Evolutionary conservation across 768 basidiomycete species (phyloP).

Genomic region (Russula sp.): DNA sequence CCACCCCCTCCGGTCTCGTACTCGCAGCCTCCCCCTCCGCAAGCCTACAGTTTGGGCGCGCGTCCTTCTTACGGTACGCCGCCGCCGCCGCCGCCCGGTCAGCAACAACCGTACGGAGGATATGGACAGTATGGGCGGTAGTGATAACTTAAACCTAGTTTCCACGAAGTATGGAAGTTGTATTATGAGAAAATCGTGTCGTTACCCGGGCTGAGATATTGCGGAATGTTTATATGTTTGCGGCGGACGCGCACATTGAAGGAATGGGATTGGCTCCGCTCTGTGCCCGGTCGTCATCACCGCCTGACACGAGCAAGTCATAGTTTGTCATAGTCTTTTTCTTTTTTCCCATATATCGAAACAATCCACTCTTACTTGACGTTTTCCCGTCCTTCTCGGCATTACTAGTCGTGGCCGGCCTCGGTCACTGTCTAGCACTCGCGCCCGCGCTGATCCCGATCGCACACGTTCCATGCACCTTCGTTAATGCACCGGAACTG

Average conservation of each 20-base stretch:
- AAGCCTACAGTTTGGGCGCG: conserved; percentile 12
- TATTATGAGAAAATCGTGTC: conserved; percentile 10
- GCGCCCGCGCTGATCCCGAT: background rate
- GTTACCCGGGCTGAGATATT: background rate
- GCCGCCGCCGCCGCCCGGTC: conserved; percentile 27
- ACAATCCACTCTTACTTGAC: background rate
- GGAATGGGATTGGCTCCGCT: background rate
- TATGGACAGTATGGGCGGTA: conserved; percentile 33
- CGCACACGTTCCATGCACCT: background rate
- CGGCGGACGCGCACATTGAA: background rate
- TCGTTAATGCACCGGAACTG: background rate
- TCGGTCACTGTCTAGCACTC: background rate
- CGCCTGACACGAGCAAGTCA: background rate
- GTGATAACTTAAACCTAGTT: background rate
- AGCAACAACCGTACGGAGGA: conserved; percentile 30
- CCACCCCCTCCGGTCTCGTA: conserved; percentile 30
- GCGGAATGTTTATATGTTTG: conserved; percentile 8
- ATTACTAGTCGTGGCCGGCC: background rate
- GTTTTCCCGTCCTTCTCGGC: conserved; percentile 1
- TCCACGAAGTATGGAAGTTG: conserved; percentile 2
- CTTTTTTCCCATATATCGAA: background rate
- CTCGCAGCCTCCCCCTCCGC: conserved; percentile 25
- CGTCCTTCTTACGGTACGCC: conserved; percentile 4
- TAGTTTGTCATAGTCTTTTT: background rate
- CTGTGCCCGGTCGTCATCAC: conserved; percentile 6